These are phyloP conservation scores for Allantophomopsis cytisporea DNA, from an alignment of 2,329 filamentous ascomycete genomes.

Conservation along the genomic window DNA sequence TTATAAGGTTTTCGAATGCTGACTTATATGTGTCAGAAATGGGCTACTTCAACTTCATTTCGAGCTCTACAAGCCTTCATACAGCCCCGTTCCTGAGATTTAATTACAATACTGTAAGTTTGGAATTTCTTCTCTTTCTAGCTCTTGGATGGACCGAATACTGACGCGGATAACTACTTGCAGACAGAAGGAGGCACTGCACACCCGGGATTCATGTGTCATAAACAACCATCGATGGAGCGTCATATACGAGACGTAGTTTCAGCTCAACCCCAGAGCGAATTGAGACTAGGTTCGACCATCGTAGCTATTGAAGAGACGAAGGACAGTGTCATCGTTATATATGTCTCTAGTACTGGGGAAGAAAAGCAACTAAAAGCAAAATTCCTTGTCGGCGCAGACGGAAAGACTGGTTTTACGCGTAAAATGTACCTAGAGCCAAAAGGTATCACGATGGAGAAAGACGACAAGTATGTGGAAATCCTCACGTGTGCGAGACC, in stretches of 20 bases:
- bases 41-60: conserved; percentile 4
- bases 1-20: no score
- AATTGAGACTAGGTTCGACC: not conserved
- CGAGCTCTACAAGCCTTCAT: conserved; percentile 1
- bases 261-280: not conserved
- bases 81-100: conserved; percentile 3
- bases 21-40: conserved; percentile 1
- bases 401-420: conserved; percentile 19
- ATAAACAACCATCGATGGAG: conserved; percentile 15
- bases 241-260: conserved; percentile 3
- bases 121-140: not conserved
- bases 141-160: not conserved
- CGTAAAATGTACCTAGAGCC: conserved; percentile 17
- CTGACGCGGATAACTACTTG: not conserved
- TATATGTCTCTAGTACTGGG: not conserved
- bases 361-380: conserved; percentile 3
- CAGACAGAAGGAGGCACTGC: conserved; percentile 15
- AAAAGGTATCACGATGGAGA: conserved; percentile 8
- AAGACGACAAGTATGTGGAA: not conserved
- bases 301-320: conserved; percentile 1
- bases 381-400: conserved; percentile 12
- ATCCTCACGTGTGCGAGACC: no score
- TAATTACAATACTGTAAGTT: conserved; percentile 4
- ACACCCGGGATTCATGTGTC: conserved; percentile 13
- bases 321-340: conserved; percentile 1